Base-by-base conservation (phyloP, 345 rosid genomes). In the Cardamine chenopodiifolia region DNA sequence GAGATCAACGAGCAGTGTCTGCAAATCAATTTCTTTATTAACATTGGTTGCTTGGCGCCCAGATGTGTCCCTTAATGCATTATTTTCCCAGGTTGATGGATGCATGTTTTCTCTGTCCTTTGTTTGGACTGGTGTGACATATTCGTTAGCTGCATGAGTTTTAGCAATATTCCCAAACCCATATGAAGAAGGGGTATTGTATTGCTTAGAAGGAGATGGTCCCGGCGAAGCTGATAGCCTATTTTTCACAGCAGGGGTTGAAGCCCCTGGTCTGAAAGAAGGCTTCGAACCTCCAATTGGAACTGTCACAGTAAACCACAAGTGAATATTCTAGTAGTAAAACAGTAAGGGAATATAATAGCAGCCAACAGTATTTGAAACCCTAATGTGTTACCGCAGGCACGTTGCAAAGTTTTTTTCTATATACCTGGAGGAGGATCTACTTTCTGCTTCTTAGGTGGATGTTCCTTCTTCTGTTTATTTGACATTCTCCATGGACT, bases 391-490 rank as follows among this genome's bases (percentile, higher is more conserved):
- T 31, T 61, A 14, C 39, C 40, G 28, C 62, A 44, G 11, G 39
- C 63, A n/a, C 65, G 25, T 63, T 26, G 68, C 74, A 73, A 39
- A n/a, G 42, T 56, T 34, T n/a, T 15, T 50, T 28, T 31, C 52
- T 45, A 19, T 42, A 69, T 85, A 92, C 99, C 98, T 84, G 76
- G 86, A 52, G 87, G 83, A 69, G 93, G 85, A 50, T 92, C 98
- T 66, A 87, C 84, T 84, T 86, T 95, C 71, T 81, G 91, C 84
- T 90, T 92, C 79, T 92, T 95, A 68, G 71, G 75, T 25, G 92
- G 92, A 13, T 85, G 85, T 75, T 92, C 97, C 79, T 87, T 94
- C 88, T 85, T 94, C 72, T 75, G 81, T 68, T 85, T 86, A 79
- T 78, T 86, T 26, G 72, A 55, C 67, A 62, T 75, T 81, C 84